Evolutionary conservation across 2,329 filamentous ascomycete genomes (phyloP), one percentile per base, ranked within the genome.

Genomic region (Paraphaeosphaeria sporulosa): DNA sequence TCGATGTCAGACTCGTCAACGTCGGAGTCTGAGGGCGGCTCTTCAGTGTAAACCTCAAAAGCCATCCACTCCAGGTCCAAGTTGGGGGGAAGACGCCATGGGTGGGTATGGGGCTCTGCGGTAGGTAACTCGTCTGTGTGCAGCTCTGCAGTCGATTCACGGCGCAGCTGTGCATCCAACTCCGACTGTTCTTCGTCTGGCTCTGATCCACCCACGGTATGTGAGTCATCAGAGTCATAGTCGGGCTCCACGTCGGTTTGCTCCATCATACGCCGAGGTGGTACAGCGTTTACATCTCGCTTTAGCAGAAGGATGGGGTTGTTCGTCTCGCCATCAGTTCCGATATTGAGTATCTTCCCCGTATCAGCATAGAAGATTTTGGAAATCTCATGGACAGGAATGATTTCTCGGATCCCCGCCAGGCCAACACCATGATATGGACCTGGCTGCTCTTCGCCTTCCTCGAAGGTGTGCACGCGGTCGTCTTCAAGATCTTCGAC

Each of bases 321-420:
- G 70, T 90, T 92, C 2, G 85, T 85, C 66, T 90, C 89, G 15
- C 85, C 87, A 25, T 90, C 86, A 2, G 80, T 84, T 15, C 89
- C 89, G 57, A 97, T 93, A 62, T 96, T 96, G 27, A 97, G 82
- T 10, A 97, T 92, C 67, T 92, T 92, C 19, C 93, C 93, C 0
- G 92, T 96, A 66, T 96, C 92, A 0, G 93, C 93, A 71, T 97
- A 97, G 78, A 97, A 96, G 34, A 97, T 92, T 72, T 96, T 97
- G 6, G 93, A 91, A 5, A 97, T 86, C 70, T 92, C 86, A 71
- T 92, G 88, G 21, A 92, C 86, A 1, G 90, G 90, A 17, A 92
- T 79, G 40, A 86, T 81, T 65, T 91, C 88, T 49, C 89, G 82
- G 30, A 91, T 85, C 1, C 90, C 90, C 15, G 90, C 89, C 13